phyloP scores from a whole-genome alignment of 2,329 filamentous ascomycete species.

The Paraconiothyrium sp. region DNA sequence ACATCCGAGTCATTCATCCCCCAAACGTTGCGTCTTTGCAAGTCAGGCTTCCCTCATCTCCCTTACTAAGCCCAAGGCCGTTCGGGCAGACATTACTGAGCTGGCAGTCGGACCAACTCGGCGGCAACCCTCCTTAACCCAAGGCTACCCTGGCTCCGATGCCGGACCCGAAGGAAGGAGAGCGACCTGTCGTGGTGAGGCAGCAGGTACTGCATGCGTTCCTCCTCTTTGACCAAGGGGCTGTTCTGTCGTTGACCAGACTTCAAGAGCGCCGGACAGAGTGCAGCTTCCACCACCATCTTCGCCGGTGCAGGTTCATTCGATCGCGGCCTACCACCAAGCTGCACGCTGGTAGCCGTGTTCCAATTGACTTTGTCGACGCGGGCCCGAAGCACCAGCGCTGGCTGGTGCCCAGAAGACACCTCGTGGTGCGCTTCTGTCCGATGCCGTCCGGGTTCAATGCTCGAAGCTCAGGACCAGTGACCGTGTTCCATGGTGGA shows the following conservation, averaged over 20 bases:
- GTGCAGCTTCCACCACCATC: conserved; percentile 8
- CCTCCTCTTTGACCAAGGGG: conserved; percentile 2
- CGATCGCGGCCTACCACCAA: conserved; percentile 11
- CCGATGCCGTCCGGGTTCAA: conserved; percentile 13
- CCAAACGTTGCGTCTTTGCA: not conserved
- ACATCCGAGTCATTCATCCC: not conserved
- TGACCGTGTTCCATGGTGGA: not conserved
- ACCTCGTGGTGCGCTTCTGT: conserved; percentile 16
- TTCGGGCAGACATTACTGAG: not conserved
- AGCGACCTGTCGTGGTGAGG: not conserved
- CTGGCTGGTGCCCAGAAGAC: conserved; percentile 14
- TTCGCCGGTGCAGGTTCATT: conserved; percentile 15
- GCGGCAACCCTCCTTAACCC: not conserved
- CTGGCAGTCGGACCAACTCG: conserved; percentile 5
- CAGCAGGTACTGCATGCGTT: not conserved
- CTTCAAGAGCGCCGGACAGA: conserved; percentile 9
- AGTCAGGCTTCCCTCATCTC: not conserved
- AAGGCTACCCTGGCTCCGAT: not conserved
- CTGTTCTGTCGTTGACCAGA: conserved; percentile 11
- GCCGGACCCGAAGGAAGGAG: not conserved
- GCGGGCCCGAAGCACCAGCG: conserved; percentile 13
- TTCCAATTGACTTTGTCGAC: conserved; percentile 14
- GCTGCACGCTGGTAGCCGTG: conserved; percentile 14
- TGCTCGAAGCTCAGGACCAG: conserved; percentile 14
- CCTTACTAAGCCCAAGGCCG: conserved; percentile 2